A percentile compares a stretch with the other conserved stretches of the same genome.
These are phyloP conservation scores for Talaromyces stipitatus DNA, from an alignment of 495 filamentous ascomycete genomes.

Conservation along the genomic window DNA sequence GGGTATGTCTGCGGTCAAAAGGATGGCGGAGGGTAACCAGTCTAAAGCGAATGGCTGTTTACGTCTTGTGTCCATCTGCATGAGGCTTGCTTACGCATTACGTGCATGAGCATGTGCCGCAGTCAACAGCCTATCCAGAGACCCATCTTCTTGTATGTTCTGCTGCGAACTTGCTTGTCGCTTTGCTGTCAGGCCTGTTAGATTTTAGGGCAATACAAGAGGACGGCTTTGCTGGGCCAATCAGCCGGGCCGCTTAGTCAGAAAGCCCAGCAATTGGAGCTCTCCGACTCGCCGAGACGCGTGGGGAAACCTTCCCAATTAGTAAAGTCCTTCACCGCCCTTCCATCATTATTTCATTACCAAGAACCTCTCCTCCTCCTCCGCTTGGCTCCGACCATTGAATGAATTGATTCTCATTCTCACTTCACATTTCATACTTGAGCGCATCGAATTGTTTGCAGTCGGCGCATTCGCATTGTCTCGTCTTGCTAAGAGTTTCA, in stretches of 20 bases:
- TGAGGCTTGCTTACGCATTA: background rate
- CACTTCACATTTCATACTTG: background rate
- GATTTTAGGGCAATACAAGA: background rate
- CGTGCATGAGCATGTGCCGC: background rate
- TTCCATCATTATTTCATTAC: constrained; percentile 16
- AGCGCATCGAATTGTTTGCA: background rate
- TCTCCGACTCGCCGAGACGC: too few relatives aligned
- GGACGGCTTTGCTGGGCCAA: too few relatives aligned
- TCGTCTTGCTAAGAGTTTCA: background rate
- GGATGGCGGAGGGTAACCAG: too few relatives aligned
- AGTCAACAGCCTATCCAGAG: background rate
- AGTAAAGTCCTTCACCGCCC: constrained; percentile 24
- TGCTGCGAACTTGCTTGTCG: background rate
- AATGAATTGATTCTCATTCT: background rate
- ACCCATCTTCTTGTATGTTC: background rate
- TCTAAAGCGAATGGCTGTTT: too few relatives aligned
- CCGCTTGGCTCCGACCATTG: background rate
- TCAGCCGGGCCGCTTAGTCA: background rate
- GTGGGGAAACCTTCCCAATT: background rate
- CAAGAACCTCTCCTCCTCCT: background rate
- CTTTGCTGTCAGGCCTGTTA: background rate
- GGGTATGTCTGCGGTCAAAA: background rate
- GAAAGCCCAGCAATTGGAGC: too few relatives aligned
- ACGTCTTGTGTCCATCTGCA: too few relatives aligned
- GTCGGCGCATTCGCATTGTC: background rate